Conservation (phyloP, 2,329 filamentous ascomycete genomes). For the Aureobasidium namibiae region DNA sequence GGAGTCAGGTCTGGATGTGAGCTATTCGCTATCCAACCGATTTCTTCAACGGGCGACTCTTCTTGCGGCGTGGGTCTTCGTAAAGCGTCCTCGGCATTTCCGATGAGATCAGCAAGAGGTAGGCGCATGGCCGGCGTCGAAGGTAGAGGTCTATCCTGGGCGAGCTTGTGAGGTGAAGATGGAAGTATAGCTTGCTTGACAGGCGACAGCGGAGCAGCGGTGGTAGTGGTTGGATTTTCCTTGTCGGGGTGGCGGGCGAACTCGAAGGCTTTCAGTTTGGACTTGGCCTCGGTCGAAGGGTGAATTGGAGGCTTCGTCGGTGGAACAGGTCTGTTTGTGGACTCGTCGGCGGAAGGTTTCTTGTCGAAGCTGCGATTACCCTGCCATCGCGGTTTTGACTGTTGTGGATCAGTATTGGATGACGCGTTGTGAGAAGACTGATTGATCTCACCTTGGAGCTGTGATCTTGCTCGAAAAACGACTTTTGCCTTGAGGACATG, state of each 20-base stretch:
- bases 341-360: slow-evolving; percentile 13
- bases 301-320: slow-evolving; percentile 35
- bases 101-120: slow-evolving; percentile 53
- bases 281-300: slow-evolving; percentile 44
- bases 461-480: slow-evolving; percentile 43
- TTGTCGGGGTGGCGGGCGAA: slow-evolving; percentile 29
- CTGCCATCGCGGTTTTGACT: slow-evolving; percentile 17
- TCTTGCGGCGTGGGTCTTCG: slow-evolving; percentile 37
- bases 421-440: not conserved
- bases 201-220: not conserved
- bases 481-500: slow-evolving; percentile 42
- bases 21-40: slow-evolving; percentile 49
- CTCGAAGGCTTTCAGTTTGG: slow-evolving; percentile 48
- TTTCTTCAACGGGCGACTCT: slow-evolving; percentile 51
- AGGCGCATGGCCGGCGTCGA: slow-evolving; percentile 53
- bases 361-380: slow-evolving; percentile 18
- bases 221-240: slow-evolving; percentile 3
- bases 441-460: slow-evolving; percentile 30
- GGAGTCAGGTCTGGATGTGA: slow-evolving; percentile 34
- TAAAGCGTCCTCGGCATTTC: slow-evolving; percentile 50
- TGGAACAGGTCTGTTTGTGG: not conserved
- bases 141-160: slow-evolving; percentile 34
- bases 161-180: slow-evolving; percentile 18
- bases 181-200: not conserved
- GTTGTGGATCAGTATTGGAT: not conserved